These are phyloP conservation scores for Venturia aucupariae DNA, from an alignment of 2,329 filamentous ascomycete genomes.

Conservation along the genomic window DNA sequence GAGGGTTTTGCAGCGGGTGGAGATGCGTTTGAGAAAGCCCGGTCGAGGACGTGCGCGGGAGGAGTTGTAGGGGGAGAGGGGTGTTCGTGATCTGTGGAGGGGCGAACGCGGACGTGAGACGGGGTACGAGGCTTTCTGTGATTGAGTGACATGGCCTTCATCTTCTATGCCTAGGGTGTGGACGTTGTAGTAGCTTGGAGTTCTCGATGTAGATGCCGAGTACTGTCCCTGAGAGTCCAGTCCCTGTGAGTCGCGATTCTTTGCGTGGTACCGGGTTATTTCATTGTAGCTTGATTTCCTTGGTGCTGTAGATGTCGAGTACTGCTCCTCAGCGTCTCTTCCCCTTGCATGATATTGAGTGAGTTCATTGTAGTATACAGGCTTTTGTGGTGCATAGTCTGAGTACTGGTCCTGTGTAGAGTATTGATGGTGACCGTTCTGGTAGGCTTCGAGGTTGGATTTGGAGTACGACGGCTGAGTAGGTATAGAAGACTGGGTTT, in stretches of 20 bases:
- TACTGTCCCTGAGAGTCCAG: not conserved
- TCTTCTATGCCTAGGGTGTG: not conserved
- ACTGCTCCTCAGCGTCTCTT: not conserved
- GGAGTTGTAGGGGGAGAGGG: not conserved
- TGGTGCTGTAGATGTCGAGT: not conserved
- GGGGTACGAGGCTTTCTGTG: not conserved
- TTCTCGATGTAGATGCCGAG: not conserved
- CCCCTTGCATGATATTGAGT: not conserved
- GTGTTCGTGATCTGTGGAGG: not conserved
- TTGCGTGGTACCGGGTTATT: not conserved
- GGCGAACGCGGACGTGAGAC: not conserved
- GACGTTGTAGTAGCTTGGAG: not conserved
- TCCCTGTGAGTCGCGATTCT: not conserved
- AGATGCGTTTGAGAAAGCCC: not conserved
- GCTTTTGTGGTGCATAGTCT: not conserved
- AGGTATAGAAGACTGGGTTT: not conserved
- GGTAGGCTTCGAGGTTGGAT: not conserved
- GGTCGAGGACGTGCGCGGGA: not conserved
- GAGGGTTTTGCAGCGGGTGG: slow-evolving; percentile 5
- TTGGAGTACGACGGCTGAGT: not conserved
- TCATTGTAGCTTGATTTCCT: not conserved
- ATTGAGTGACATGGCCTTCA: not conserved
- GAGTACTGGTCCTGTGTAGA: not conserved
- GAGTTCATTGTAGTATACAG: not conserved
- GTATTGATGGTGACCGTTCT: not conserved